Evolutionary conservation across 805 yeast genomes (phyloP), one percentile per base, ranked within the genome.

Genomic region (Priceomyces fermenticarens): DNA sequence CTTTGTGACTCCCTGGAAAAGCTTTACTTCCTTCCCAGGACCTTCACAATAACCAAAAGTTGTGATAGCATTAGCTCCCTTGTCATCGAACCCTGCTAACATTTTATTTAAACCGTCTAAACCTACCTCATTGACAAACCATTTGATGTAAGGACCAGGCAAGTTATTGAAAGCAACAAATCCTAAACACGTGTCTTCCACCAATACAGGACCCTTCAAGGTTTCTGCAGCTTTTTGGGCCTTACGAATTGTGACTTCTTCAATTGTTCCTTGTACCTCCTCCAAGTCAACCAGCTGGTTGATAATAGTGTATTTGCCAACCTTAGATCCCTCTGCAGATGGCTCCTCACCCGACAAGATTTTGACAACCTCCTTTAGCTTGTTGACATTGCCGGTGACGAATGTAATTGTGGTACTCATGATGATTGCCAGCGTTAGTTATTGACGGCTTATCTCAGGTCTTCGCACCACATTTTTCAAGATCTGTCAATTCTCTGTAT

Each of bases 141-240:
- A 91, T 63, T 91, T 91, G 63, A 78, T 76, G 48, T 88, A 88
- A 1, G 98, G 98, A 16, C 99, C 99, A 3, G 99, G 99, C 37
- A 93, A 74, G 46, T 74, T 72, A 39, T 85, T 81, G 56, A 84
- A 73, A 2, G 95, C 96, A 37, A 76, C 76, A 62, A 85, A 93
- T 3, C 85, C 87, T 30, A 93, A 75, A 38, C 96, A 90, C 0
- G 99, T 93, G 55, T 93, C 99, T 58, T 93, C 99, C 3, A 90
- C 97, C 42, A 93, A 72, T 0, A 88, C 97, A 0, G 98, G 91
- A 0, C 95, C 93, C 2, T 70, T 58, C 3, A 81, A 60, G 7
- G 77, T 57, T 10, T 61, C 55, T 4, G 91, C 85, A 2, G 96
- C 96, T 10, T 81, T 73, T 53, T 72, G 65, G 42, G 95, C 88